These are phyloP conservation scores for Pseudogymnoascus destructans DNA, from an alignment of 2,329 filamentous ascomycete species.

Conservation along the genomic window DNA sequence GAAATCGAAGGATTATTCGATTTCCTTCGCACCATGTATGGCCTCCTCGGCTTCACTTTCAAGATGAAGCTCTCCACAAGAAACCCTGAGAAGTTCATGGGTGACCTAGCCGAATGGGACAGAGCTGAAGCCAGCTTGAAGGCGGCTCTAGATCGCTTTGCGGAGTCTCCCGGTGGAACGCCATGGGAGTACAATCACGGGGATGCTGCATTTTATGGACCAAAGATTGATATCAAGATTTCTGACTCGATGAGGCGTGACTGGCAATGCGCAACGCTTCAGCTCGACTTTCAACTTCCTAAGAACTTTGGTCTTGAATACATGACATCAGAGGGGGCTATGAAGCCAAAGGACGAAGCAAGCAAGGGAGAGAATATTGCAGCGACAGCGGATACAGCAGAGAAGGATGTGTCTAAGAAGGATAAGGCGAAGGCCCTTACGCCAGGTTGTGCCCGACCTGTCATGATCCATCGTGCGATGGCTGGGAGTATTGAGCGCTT, in stretches of 20 bases:
- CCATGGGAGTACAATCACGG: constrained; percentile 87
- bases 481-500: constrained; percentile 57
- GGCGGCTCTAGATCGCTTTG: constrained; percentile 67
- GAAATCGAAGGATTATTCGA: constrained; percentile 80
- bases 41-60: constrained; percentile 77
- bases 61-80: constrained; percentile 90
- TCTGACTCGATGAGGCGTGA: constrained; percentile 75
- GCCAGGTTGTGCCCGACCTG: constrained; percentile 61
- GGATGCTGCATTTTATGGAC: constrained; percentile 95
- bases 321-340: constrained; percentile 55
- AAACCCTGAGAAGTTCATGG: constrained; percentile 73
- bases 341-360: constrained; percentile 27
- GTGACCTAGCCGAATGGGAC: constrained; percentile 78
- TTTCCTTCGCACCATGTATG: constrained; percentile 69
- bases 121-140: constrained; percentile 71
- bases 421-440: constrained; percentile 39
- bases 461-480: constrained; percentile 80
- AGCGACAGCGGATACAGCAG: constrained; percentile 3
- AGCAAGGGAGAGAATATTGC: constrained; percentile 10
- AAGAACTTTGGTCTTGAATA: constrained; percentile 81
- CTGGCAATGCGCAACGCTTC: constrained; percentile 85
- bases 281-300: constrained; percentile 79
- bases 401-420: constrained; percentile 27
- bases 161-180: constrained; percentile 40
- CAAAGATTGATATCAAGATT: constrained; percentile 96